phyloP scores from a whole-genome alignment of 306 rosid species.

The Castanea crenata region DNA sequence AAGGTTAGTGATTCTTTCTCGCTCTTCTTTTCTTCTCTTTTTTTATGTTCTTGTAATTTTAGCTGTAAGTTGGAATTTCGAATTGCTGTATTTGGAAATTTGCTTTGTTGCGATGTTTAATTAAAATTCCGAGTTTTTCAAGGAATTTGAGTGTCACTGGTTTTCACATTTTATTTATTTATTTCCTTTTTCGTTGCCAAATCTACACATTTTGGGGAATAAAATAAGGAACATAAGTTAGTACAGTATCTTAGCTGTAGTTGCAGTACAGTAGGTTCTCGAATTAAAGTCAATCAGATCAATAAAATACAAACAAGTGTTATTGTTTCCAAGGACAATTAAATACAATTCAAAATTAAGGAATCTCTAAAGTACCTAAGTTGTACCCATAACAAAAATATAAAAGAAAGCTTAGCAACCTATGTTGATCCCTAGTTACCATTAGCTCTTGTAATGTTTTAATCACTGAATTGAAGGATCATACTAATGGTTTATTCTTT shows the following conservation, averaged over 20 bases:
- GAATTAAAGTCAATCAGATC: no score
- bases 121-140: not conserved
- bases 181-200: not conserved
- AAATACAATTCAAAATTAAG: not conserved
- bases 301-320: no score
- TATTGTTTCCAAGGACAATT: no score
- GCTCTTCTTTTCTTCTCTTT: not conserved
- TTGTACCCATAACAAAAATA: not conserved
- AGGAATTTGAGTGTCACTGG: not conserved
- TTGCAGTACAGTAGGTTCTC: no score
- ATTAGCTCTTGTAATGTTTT: not conserved
- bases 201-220: not conserved
- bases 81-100: not conserved
- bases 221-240: not conserved
- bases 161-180: no score
- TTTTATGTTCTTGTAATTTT: slow-evolving; percentile 16
- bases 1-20: slow-evolving; percentile 43
- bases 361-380: not conserved
- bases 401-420: not conserved
- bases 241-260: not conserved
- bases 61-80: not conserved
- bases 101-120: not conserved
- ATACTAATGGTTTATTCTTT: not conserved
- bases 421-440: not conserved
- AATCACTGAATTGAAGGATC: not conserved